phyloP scores from a whole-genome alignment of 192 early-diverging fungal species.

The Rhizophagus clarus region DNA sequence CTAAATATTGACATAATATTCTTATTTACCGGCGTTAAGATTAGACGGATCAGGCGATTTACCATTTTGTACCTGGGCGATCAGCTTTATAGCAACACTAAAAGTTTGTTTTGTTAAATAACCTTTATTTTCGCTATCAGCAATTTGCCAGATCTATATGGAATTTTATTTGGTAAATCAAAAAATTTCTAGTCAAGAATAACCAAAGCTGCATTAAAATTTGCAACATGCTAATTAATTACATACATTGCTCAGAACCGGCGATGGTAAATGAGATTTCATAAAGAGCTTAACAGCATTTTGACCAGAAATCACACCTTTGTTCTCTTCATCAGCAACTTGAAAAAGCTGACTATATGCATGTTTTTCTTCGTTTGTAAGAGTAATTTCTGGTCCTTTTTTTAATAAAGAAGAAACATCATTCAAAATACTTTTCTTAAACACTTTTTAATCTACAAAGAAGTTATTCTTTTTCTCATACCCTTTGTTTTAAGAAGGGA shows the following conservation, averaged over 20 bases:
- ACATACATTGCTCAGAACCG: slow-evolving; percentile 60
- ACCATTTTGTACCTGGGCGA: slow-evolving; percentile 81
- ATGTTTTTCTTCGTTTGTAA: slow-evolving; percentile 62
- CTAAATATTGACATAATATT: not conserved
- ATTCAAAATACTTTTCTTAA: too few species aligned
- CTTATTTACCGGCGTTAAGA: slow-evolving; percentile 38
- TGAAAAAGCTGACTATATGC: slow-evolving; percentile 64
- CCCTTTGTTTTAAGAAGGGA: too few species aligned
- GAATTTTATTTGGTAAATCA: not conserved
- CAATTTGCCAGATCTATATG: slow-evolving; percentile 82
- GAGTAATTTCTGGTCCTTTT: slow-evolving; percentile 42
- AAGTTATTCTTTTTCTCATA: too few species aligned
- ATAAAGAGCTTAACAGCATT: slow-evolving; percentile 75
- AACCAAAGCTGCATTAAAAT: not conserved
- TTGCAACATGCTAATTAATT: not conserved
- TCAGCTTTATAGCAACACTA: slow-evolving; percentile 82
- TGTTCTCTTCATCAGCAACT: slow-evolving; percentile 59
- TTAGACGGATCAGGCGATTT: slow-evolving; percentile 56
- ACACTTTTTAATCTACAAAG: too few species aligned
- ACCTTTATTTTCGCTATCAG: slow-evolving; percentile 77
- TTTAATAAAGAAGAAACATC: not conserved
- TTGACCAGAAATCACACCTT: slow-evolving; percentile 68
- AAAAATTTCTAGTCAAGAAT: not conserved
- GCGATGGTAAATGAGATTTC: slow-evolving; percentile 65
- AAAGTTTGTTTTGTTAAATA: slow-evolving; percentile 73